A percentile compares a stretch with the other conserved stretches of the same genome.
Evolutionary conservation across 129 eudicot species (phyloP).

Genomic region (Gnaphalium uliginosum): DNA sequence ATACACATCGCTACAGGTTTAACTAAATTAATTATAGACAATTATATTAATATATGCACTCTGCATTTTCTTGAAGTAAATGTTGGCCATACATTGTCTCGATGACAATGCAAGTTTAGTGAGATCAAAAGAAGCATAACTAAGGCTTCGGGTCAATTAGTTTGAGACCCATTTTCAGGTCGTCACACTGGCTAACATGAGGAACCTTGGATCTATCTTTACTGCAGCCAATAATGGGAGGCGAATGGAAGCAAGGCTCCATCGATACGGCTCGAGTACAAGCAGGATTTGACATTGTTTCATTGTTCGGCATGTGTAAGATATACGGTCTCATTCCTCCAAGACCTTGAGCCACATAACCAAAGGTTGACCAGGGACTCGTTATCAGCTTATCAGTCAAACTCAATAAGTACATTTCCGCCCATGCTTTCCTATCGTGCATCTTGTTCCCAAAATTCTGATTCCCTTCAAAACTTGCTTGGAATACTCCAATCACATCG

Average conservation of each 20-base stretch:
- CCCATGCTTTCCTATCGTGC: constrained; percentile 4
- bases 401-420: neutral
- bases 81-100: neutral
- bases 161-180: constrained; percentile 1
- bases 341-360: constrained; percentile 6
- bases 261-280: neutral
- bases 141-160: neutral
- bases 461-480: constrained; percentile 1
- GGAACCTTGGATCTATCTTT: neutral
- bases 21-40: neutral
- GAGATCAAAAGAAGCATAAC: neutral
- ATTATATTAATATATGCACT: neutral
- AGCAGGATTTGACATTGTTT: neutral
- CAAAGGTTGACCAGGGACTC: constrained; percentile 4
- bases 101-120: neutral
- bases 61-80: neutral
- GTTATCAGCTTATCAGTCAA: neutral
- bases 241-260: constrained; percentile 5
- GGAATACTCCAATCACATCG: neutral
- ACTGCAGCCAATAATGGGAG: neutral
- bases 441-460: neutral
- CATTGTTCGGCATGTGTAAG: constrained; percentile 2
- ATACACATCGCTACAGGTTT: neutral
- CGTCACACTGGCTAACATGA: constrained; percentile 1
- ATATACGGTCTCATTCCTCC: neutral